Conservation (phyloP, 805 yeast species). For the Teunomyces cretensis region DNA sequence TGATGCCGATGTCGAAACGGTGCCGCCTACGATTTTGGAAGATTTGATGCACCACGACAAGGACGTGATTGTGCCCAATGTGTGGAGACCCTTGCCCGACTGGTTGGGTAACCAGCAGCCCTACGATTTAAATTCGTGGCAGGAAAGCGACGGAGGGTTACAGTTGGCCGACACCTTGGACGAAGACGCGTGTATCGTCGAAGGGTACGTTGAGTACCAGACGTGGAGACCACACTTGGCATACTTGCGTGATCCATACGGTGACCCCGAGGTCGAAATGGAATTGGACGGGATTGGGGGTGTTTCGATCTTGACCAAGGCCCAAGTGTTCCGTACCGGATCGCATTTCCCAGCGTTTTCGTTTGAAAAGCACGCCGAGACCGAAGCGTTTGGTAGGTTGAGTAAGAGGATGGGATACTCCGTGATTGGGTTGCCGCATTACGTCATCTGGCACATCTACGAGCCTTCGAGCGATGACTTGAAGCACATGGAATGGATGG, state of each 20-base stretch:
- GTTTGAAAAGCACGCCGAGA: constrained; percentile 94
- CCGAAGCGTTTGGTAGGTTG: constrained; percentile 94
- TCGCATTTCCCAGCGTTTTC: constrained; percentile 97
- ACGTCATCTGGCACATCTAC: constrained; percentile 47
- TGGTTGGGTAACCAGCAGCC: constrained; percentile 86
- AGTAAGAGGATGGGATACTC: constrained; percentile 81
- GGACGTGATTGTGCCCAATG: constrained; percentile 93
- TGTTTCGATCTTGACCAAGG: constrained; percentile 87
- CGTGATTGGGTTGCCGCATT: constrained; percentile 90
- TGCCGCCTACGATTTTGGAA: constrained; percentile 80
- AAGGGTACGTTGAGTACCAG: constrained; percentile 95
- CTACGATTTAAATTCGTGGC: constrained; percentile 83
- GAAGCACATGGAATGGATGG: constrained; percentile 85
- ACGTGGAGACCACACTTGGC: constrained; percentile 98
- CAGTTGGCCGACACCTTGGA: constrained; percentile 73
- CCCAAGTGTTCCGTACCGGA: constrained; percentile 81
- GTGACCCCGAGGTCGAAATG: constrained; percentile 91
- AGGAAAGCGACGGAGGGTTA: constrained; percentile 78
- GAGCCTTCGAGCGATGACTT: constrained; percentile 94
- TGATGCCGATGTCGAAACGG: constrained; percentile 94
- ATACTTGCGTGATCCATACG: constrained; percentile 89
- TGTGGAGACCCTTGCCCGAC: constrained; percentile 87
- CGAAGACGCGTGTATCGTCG: constrained; percentile 95
- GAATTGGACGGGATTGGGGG: constrained; percentile 97
- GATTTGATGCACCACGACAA: constrained; percentile 89